Evolutionary conservation across 2,329 filamentous ascomycete genomes (phyloP), one percentile per base, ranked within the genome.

Genomic region (Clarireedia monteithiana): DNA sequence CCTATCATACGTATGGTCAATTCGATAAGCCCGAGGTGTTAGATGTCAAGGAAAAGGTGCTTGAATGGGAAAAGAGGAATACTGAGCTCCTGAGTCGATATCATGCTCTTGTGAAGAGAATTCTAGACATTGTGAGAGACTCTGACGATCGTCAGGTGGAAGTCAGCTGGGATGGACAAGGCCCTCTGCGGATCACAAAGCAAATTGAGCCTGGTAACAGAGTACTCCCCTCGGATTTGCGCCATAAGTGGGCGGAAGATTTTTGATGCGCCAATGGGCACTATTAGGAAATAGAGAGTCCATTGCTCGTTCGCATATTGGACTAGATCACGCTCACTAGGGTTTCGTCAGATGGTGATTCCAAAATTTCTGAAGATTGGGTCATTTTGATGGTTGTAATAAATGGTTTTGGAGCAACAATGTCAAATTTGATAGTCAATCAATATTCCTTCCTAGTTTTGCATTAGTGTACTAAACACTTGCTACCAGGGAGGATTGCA

Each of bases 1-100:
- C 77, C 0, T 77, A 75, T 57, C 78, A 82, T 61, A 59, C 72
- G 7, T 62, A 55, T 6, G 71, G 72, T 5, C 36, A 70, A 0
- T 81, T 81, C 61, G 17, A 71, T 10, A 52, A 60, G 4, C 62
- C 61, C 4, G 2, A 59, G 30, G 47, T 66, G 7, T 52, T 50
- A 17, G 47, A 60, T 46, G 58, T 64, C 6, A 45, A 9, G 24
- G 2, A 51, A 4, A 46, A 61, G 12, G 50, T 64, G 15, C 26
- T 50, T 5, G 20, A 53, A n/a, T 64, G 63, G 64, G 26, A 66
- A 30, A 55, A 40, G 1, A 34, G 50, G 2, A 62, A 64, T 36
- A 51, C 56, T 6, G 27, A 24, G 14, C 24, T 58, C 4, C 47
- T 64, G 12, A 57, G 53, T 9, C 57, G 59, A 24, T 63, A 59